Evolutionary conservation across 1,139 yeast genomes (phyloP).

Genomic region (Pneumocystis wakefieldiae): DNA sequence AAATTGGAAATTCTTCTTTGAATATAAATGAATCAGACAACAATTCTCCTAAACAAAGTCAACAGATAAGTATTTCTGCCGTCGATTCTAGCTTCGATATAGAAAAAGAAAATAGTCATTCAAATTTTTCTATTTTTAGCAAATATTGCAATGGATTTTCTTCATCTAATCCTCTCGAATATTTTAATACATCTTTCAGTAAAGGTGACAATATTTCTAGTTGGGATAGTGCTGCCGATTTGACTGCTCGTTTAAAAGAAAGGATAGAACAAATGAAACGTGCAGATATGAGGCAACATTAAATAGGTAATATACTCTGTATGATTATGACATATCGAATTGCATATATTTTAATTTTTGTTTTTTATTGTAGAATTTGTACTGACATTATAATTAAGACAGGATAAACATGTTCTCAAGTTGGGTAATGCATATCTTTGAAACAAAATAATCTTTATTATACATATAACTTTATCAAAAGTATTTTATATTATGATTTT

Average conservation of each 20-base stretch:
- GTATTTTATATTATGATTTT: neutral
- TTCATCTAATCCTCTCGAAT: neutral
- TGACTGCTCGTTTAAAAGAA: slow-evolving; percentile 69
- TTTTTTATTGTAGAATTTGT: neutral
- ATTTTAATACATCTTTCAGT: neutral
- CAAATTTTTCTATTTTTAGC: neutral
- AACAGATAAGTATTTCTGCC: neutral
- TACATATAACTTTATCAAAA: neutral
- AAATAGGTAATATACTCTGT: neutral
- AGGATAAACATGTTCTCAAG: neutral
- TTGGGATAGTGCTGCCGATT: slow-evolving; percentile 84
- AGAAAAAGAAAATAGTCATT: neutral
- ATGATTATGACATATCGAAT: neutral
- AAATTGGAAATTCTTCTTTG: neutral
- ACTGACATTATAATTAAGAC: neutral
- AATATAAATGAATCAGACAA: neutral
- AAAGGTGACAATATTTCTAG: slow-evolving; percentile 6
- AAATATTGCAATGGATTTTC: neutral
- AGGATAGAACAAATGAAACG: slow-evolving; percentile 74
- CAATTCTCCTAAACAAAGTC: neutral
- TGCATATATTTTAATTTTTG: neutral
- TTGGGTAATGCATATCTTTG: neutral
- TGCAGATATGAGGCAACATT: slow-evolving; percentile 3
- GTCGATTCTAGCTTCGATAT: neutral
- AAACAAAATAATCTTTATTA: neutral